Evolutionary conservation across 2,329 filamentous ascomycete species (phyloP), one percentile per base, ranked within the genome.

Genomic region (Talaromyces rugulosus): DNA sequence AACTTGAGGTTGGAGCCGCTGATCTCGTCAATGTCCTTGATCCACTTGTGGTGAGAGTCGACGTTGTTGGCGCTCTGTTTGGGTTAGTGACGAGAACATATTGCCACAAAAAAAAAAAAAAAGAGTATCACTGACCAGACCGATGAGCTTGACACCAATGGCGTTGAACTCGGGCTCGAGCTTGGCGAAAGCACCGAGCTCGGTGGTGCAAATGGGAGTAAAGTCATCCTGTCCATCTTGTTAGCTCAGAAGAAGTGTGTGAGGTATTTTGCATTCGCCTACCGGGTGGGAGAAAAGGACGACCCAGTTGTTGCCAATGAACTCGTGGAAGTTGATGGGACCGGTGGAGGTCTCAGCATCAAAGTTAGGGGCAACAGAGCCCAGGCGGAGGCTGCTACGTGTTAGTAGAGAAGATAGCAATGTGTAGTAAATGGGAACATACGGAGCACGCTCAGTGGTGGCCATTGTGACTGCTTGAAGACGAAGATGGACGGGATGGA

Each of bases 201-300:
- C 93, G 60, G 92, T 97, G 66, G 93, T 97, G 85, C 93, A 97
- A 63, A 96, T 93, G 60, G 93, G 93, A 1, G 93, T 96, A 83
- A 91, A 96, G 79, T 96, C 93, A 71, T 76, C 76, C 72, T 74
- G 61, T 56, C 8, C 56, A 44, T 44, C 50, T 16, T 31, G 50
- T 53, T n/a, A 53, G 28, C 16, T 4, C 9, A 27, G 16, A 27
- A 9, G n/a, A n/a, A n/a, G n/a, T n/a, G n/a, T n/a, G n/a, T n/a
- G n/a, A n/a, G n/a, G n/a, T n/a, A n/a, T n/a, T 4, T 27, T 9
- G 44, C 6, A n/a, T 2, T 47, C 44, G 51, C 63, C 50, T 64
- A 64, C 63, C 51, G 87, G 87, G 78, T 90, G 87, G 52, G 87
- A 89, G 82, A 90, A 90, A 67, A 90, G 82, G 65, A 90, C 81